Conservation (phyloP, 495 filamentous ascomycete genomes). For the Neurospora tetraspora region DNA sequence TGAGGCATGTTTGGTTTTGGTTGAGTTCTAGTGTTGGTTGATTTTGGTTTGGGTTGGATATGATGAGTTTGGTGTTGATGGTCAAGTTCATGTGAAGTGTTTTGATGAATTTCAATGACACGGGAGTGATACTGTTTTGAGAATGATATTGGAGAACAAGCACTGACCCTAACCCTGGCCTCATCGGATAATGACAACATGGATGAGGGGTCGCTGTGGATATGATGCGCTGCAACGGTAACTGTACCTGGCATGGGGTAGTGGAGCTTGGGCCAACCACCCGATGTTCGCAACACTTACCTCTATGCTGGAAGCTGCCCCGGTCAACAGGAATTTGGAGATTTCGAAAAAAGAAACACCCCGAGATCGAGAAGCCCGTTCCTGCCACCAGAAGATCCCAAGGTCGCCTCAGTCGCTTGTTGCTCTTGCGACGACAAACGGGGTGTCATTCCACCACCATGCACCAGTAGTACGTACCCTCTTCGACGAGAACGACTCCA, state of each 20-base stretch:
- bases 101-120: neutral
- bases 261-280: neutral
- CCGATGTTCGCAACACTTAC: neutral
- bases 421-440: neutral
- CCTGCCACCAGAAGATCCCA: neutral
- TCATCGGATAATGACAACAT: neutral
- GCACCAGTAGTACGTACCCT: neutral
- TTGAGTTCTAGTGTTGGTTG: neutral
- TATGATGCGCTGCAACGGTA: neutral
- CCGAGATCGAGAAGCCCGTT: neutral
- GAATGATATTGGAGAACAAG: neutral
- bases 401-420: neutral
- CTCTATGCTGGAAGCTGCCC: neutral
- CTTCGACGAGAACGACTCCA: neutral
- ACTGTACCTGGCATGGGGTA: neutral
- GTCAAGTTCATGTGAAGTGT: neutral
- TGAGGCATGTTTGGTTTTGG: conserved; percentile 10
- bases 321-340: neutral
- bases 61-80: neutral
- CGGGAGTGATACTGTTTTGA: neutral
- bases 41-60: neutral
- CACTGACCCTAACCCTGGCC: neutral
- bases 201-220: neutral
- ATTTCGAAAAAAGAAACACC: neutral
- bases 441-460: neutral